Conservation (phyloP, 2,329 filamentous ascomycete genomes). For the Trichoderma endophyticum region DNA sequence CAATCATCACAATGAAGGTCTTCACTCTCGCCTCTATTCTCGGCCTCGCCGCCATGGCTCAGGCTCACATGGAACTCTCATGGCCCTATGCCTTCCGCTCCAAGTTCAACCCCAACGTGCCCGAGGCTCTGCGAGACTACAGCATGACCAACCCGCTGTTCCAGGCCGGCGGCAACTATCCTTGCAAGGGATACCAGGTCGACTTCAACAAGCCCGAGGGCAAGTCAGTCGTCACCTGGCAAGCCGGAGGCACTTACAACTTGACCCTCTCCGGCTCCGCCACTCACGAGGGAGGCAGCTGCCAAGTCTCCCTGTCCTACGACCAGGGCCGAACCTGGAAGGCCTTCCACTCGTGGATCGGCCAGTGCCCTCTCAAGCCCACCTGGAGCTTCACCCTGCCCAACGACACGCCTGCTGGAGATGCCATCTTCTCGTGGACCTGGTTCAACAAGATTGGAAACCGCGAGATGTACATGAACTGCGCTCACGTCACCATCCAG, state of each 20-base stretch:
- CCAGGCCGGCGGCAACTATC: conserved; percentile 61
- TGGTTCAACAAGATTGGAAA: conserved; percentile 75
- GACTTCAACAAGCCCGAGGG: conserved; percentile 47
- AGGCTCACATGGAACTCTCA: conserved; percentile 51
- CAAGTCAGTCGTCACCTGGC: conserved; percentile 56
- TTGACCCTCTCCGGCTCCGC: conserved; percentile 62
- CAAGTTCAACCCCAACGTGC: conserved; percentile 50
- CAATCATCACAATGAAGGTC: conserved; percentile 12
- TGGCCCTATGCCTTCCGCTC: conserved; percentile 49
- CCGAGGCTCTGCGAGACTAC: conserved; percentile 56
- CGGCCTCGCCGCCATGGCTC: conserved; percentile 11
- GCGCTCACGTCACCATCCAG: conserved; percentile 64
- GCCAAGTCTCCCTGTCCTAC: conserved; percentile 71
- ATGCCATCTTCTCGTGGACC: conserved; percentile 70
- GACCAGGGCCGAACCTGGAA: conserved; percentile 67
- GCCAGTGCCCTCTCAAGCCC: conserved; percentile 49
- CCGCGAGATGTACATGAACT: conserved; percentile 84
- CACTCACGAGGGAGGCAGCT: conserved; percentile 67
- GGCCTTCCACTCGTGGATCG: conserved; percentile 59
- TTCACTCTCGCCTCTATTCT: conserved; percentile 13
- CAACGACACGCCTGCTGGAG: conserved; percentile 54
- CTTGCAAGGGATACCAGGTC: conserved; percentile 64
- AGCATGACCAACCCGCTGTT: conserved; percentile 65
- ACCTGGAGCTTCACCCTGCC: conserved; percentile 66
- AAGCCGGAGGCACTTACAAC: conserved; percentile 58